Evolutionary conservation across 192 early-diverging fungal species (phyloP), one percentile per base, ranked within the genome.

Genomic region (Jimgerdemannia lactiflua): DNA sequence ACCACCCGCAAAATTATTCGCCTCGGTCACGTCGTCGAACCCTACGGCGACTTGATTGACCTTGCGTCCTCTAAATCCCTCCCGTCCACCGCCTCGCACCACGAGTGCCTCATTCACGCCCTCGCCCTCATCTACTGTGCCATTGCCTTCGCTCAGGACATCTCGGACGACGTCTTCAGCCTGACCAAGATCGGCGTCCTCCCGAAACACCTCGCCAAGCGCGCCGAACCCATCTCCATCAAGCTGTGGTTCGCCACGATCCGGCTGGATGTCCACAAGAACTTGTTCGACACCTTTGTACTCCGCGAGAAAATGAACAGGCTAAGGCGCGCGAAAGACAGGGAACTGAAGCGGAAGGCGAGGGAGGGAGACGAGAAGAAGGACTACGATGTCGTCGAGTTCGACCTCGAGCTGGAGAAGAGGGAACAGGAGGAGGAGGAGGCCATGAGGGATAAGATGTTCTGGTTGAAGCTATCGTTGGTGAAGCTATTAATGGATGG

Each of bases 151-250:
- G 79, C 81, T 39, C 92, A 95, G 73, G 92, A 93, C 65, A 77
- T 93, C 19, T 80, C 88, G 14, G 94, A 95, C 79, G 94, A 95
- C 74, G 78, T 94, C 29, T 89, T 88, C 66, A 93, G 93, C 65
- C 75, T 92, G 3, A 84, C 86, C 63, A 94, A 93, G 70, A 80
- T 95, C 70, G 91, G 91, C 9, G 74, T 92, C 11, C 63, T 94
- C 20, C 83, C 83, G 73, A 81, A 86, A 59, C 69, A 69, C 4
- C 78, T 88, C 69, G 72, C 84, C 10, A 85, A 88, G 72, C 80
- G 79, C 65, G 83, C 86, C 3, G 91, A 92, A 39, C 85, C 85
- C 4, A 79, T 88, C 66, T 89, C 92, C 39, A 89, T 90, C 71
- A 82, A 87, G 66, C 80, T 89, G 40, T 95, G 94, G 94, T 92